Evolutionary conservation across 768 basidiomycete genomes (phyloP).

Genomic region (Gyrodon lividus): DNA sequence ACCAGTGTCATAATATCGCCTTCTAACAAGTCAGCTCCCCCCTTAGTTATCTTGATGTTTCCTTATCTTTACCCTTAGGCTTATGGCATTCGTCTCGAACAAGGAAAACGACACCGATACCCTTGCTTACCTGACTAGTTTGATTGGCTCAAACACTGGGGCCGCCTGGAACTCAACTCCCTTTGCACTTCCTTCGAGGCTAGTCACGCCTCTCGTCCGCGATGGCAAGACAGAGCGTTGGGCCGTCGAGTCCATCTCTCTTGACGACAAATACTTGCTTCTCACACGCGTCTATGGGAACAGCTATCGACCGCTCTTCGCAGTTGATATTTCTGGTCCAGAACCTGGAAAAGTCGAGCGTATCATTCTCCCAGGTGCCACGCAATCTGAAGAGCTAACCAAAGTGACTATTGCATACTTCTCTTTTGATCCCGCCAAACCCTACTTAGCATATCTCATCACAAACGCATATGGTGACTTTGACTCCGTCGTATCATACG

Average conservation of each 20-base stretch:
- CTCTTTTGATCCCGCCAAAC: conserved; percentile 30
- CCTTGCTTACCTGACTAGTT: conserved; percentile 35
- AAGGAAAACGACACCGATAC: conserved; percentile 41
- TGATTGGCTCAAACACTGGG: conserved; percentile 32
- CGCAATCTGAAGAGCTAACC: conserved; percentile 32
- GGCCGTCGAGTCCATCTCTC: conserved; percentile 33
- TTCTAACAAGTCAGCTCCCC: conserved; percentile 34
- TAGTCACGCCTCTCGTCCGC: conserved; percentile 33
- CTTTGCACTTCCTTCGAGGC: conserved; percentile 33
- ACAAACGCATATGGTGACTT: conserved; percentile 42
- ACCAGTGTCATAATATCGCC: conserved; percentile 28
- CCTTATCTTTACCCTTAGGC: conserved; percentile 19
- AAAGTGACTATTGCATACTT: conserved; percentile 23
- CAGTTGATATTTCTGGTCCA: conserved; percentile 34
- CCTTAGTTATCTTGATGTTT: neutral
- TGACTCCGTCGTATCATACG: conserved; percentile 34
- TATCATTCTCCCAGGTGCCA: conserved; percentile 35
- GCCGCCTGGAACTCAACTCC: conserved; percentile 27
- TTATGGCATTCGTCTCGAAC: conserved; percentile 42
- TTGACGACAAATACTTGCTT: conserved; percentile 39
- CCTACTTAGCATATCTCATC: conserved; percentile 33
- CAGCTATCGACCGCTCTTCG: conserved; percentile 29
- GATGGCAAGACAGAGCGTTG: conserved; percentile 34
- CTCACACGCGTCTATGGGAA: conserved; percentile 31
- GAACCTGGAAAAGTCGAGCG: conserved; percentile 23